These are phyloP conservation scores for Anisodus tanguticus DNA, from an alignment of 257 asterid genomes.

Conservation along the genomic window DNA sequence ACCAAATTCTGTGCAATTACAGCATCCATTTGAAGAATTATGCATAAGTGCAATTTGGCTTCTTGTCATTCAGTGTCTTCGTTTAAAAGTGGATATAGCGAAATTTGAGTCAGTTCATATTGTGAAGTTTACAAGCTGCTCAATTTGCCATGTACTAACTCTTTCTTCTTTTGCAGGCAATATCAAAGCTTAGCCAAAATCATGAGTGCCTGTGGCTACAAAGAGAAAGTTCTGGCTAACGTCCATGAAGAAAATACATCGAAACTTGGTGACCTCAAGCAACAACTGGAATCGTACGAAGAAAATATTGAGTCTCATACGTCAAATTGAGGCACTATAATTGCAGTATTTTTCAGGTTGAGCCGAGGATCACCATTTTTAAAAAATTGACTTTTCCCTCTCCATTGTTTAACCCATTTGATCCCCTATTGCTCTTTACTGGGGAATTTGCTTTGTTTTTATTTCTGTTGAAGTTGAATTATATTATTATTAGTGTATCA, in stretches of 20 bases:
- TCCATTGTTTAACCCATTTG: not conserved
- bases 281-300: constrained; percentile 58
- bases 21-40: not conserved
- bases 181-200: constrained; percentile 57
- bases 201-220: constrained; percentile 62
- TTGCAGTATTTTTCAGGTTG: not conserved
- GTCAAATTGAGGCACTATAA: constrained; percentile 41
- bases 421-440: not conserved
- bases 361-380: not conserved
- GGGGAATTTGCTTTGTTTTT: not conserved
- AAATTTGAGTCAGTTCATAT: not conserved
- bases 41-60: not conserved
- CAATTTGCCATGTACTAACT: not conserved
- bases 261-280: constrained; percentile 57
- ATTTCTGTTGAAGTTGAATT: not conserved
- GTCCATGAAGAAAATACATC: constrained; percentile 63
- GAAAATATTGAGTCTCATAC: constrained; percentile 62
- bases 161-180: constrained; percentile 61
- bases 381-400: not conserved
- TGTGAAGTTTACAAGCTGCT: not conserved
- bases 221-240: constrained; percentile 70
- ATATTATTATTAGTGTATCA: not conserved
- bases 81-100: not conserved
- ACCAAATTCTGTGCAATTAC: not conserved
- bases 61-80: not conserved